Base-by-base conservation (phyloP, 257 asterid species). In the Salvia hispanica region DNA sequence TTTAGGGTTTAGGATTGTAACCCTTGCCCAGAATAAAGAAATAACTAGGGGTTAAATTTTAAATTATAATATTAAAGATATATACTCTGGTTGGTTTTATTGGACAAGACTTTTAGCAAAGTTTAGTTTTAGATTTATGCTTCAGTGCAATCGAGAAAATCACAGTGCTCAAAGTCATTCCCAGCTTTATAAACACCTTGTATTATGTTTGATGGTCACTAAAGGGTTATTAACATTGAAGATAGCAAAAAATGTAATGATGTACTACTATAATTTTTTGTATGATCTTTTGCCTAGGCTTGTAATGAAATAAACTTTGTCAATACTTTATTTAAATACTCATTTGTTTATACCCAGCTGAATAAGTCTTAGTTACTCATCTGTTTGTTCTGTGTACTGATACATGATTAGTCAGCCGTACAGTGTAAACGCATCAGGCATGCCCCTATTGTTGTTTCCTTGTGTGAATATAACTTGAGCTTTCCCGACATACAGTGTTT, bases 401-500 rank as follows among this genome's bases (percentile, higher is more conserved):
- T 48, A 42, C 4, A 12, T 46, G 54, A 54, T 55, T 56, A 16
- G 15, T 11, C 45, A 43, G 64, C 31, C 43, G 12, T 11, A 7
- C 45, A 43, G 64, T 42, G 36, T 47, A 36, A 70, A 36, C 40
- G 55, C 58, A 42, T 44, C 45, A 58, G 15, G 15, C 14, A 5
- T 25, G 44, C 18, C 70, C 59, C 36, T 67, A 43, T 77, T 46
- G 40, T 43, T 47, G 36, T 61, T 4, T 56, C 21, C 69, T 56
- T 73, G 58, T 58, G 28, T 59, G 64, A 66, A n/a, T 44, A 14
- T 64, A 31, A 72, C 77, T 55, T 45, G 3, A 43, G 40, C n/a
- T 55, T 21, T 63, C 72, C 46, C 50, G 59, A 25, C 64, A 52
- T 80, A 28, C 57, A 94, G 99, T 75, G 97, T 94, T 76, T 75